Evolutionary conservation across 352 stramenopile genomes (phyloP).

Genomic region (Phytophthora sp.): DNA sequence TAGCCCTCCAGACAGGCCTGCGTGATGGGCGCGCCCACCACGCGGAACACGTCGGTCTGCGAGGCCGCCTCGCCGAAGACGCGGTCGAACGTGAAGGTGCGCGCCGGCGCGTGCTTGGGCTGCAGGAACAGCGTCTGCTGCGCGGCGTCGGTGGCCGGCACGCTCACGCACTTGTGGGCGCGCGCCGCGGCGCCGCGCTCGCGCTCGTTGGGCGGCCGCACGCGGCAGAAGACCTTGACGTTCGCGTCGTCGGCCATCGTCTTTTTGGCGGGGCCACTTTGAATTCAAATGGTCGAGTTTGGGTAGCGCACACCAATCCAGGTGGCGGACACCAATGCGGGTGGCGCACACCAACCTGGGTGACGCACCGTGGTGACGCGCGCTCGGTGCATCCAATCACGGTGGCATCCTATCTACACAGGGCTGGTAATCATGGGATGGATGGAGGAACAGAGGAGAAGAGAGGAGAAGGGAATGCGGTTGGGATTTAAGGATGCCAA

Average conservation of each 20-base stretch:
- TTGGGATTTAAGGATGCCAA: conserved; percentile 26
- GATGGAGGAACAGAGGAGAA: conserved; percentile 4
- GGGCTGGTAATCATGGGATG: conserved; percentile 26
- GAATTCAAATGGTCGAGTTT: too few species aligned
- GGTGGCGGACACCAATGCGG: too few species aligned
- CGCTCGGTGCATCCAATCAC: conserved; percentile 14
- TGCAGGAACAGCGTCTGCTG: conserved; percentile 72
- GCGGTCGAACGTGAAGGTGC: conserved; percentile 92
- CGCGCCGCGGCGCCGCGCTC: conserved; percentile 53
- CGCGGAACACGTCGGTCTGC: conserved; percentile 93
- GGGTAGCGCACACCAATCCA: too few species aligned
- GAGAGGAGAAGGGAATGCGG: conserved; percentile 2
- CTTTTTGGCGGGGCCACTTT: conserved; percentile 14
- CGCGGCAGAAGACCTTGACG: conserved; percentile 89
- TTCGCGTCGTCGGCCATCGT: conserved; percentile 53
- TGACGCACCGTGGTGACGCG: too few species aligned
- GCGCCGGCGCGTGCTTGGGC: conserved; percentile 49
- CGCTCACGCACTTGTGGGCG: conserved; percentile 69
- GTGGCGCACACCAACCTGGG: too few species aligned
- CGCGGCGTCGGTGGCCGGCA: conserved; percentile 44
- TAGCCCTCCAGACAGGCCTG: conserved; percentile 80
- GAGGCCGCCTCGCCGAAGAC: conserved; percentile 90
- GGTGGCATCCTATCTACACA: conserved; percentile 33
- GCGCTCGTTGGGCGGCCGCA: conserved; percentile 82
- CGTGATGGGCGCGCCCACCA: conserved; percentile 85